Base-by-base conservation (phyloP, 179 eudicot species). In the Carnegiea gigantea region DNA sequence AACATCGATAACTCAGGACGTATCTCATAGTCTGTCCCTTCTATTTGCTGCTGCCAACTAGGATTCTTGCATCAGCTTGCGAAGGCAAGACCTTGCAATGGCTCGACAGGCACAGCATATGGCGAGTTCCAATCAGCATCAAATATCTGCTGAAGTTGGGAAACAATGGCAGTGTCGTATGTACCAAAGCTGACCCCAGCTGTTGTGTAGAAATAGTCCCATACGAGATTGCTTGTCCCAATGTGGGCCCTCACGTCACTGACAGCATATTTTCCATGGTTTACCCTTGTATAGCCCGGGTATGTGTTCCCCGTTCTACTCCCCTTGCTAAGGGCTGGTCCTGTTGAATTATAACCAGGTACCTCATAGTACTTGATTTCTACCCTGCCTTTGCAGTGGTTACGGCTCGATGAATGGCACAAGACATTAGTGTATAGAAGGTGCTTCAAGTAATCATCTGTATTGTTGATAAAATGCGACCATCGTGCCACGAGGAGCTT, bases 91-190 rank as follows among this genome's bases (percentile, higher is more conserved):
- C 80, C 88, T 76, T 79, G 88, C 83, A 90, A 83, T 46, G 89
- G 90, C 80, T 84, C 85, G 72, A 93, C 94, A 1, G 92, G 88
- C 80, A 89, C 85, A 46, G 90, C 85, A 82, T 94, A 94, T 9
- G 95, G 94, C 14, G 98, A 94, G 83, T 86, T 81, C 98, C 98
- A 94, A 82, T 94, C 98, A 59, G 97, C 98, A 81, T 94, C 94
- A 70, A 93, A 94, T 38, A 94, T 86, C 76, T 92, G 87, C 83
- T 93, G 91, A 75, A 94, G 93, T 83, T 94, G 95, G 2, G 85
- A 80, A 75, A 93, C 95, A 75, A 94, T 86, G 78, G 87, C 86
- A 38, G 92, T 92, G 46, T 92, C 86, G 81, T 92, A 91, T 0
- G 97, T 94, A 70, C 98, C 98, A 79, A 94, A 92, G 83, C 98